phyloP scores from a whole-genome alignment of 139 green algal genomes.

The Astrephomene gubernaculifera region DNA sequence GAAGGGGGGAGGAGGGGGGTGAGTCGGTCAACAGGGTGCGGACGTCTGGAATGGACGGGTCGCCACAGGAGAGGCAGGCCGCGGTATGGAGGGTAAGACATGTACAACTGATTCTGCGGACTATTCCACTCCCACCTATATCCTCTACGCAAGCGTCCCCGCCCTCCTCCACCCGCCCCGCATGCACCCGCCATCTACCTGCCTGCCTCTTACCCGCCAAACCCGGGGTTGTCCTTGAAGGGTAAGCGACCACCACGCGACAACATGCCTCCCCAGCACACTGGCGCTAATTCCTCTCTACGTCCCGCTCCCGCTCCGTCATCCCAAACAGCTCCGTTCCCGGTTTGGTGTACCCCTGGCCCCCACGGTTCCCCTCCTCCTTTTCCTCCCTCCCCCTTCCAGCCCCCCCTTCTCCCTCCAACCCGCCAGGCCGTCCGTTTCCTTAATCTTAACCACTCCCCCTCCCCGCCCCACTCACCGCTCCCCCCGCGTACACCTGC shows the following conservation, averaged over 20 bases:
- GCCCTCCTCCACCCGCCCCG: no score
- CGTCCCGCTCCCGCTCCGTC: background rate
- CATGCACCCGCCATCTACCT: no score
- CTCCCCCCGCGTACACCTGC: conserved; percentile 17
- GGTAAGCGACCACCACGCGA: no score
- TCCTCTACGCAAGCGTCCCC: no score
- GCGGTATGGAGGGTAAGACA: background rate
- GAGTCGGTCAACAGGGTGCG: no score
- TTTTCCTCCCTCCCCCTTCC: background rate
- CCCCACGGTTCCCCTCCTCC: background rate
- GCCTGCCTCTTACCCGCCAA: no score
- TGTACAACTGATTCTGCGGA: background rate
- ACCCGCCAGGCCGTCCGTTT: background rate
- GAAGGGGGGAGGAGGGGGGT: background rate
- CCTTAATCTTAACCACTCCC: background rate
- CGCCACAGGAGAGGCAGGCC: background rate
- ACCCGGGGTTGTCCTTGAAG: no score
- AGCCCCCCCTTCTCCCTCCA: background rate
- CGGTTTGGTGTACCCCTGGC: background rate
- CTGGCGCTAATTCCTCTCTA: no score
- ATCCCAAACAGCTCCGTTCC: background rate
- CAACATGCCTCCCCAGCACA: no score
- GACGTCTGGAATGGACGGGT: background rate
- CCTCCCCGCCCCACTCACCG: background rate
- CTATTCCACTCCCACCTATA: no score